Evolutionary conservation across 2,329 filamentous ascomycete genomes (phyloP).

Genomic region (Helotiales sp.): DNA sequence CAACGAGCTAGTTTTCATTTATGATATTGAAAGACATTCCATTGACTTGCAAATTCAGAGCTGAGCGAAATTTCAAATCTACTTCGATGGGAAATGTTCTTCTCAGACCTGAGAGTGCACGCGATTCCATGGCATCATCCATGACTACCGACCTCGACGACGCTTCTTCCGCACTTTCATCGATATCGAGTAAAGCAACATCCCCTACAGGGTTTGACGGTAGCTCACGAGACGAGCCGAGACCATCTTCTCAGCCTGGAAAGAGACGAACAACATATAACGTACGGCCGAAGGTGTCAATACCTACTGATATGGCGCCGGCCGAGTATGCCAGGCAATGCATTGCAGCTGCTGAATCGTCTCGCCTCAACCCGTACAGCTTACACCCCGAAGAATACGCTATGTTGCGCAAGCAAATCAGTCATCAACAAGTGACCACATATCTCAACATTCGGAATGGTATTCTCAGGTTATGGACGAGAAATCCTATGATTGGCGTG

Average conservation of each 20-base stretch:
- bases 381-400: constrained; percentile 83
- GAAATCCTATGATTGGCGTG: constrained; percentile 81
- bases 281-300: constrained; percentile 76
- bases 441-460: constrained; percentile 97
- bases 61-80: constrained; percentile 23
- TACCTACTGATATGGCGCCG: constrained; percentile 71
- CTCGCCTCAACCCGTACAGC: constrained; percentile 84
- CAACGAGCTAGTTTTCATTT: not conserved
- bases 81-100: constrained; percentile 28
- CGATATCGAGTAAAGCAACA: constrained; percentile 62
- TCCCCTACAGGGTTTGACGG: constrained; percentile 54
- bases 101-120: constrained; percentile 35
- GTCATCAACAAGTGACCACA: constrained; percentile 84
- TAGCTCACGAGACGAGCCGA: constrained; percentile 35
- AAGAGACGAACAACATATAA: constrained; percentile 48
- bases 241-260: constrained; percentile 27
- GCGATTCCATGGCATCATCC: constrained; percentile 53
- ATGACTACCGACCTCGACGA: constrained; percentile 52
- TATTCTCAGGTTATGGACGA: constrained; percentile 85
- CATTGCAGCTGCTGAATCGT: constrained; percentile 84
- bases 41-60: constrained; percentile 30
- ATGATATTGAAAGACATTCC: constrained; percentile 2
- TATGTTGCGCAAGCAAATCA: constrained; percentile 78
- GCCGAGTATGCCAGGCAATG: constrained; percentile 89
- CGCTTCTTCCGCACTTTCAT: constrained; percentile 50